Base-by-base conservation (phyloP, 495 filamentous ascomycete genomes). In the Penicillium manginii region DNA sequence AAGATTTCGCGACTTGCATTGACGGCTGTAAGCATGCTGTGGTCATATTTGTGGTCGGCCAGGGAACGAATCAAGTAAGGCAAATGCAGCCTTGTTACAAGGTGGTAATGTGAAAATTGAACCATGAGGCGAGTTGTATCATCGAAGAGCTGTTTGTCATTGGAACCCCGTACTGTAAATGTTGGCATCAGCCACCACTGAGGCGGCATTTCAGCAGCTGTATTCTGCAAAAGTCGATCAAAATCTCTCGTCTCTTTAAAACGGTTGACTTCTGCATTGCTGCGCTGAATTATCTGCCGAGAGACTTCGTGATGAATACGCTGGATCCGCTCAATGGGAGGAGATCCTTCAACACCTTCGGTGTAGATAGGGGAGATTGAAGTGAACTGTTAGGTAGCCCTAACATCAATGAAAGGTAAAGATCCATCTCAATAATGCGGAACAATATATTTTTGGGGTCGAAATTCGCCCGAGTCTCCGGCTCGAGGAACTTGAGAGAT, bases 201-300 rank as follows among this genome's bases (percentile, higher is more conserved):
- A 1, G 67, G 64, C 17, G 77, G 69, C 59, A 80, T 68, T 10
- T 65, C 65, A 1, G 58, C 64, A 22, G 65, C 74, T n/a, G 74
- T 64, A 14, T 73, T 65, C 35, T 78, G 71, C 23, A 84, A 52
- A 26, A 78, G 68, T 46, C 72, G 63, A 51, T 85, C 80, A 42
- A 81, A 66, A 17, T 78, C 65, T 5, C 73, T 54, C 1, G 73
- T 76, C 26, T 59, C 59, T 4, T 71, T 29, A 21, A 62, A 45
- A 32, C 26, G 6, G 26, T 63, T 42, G 17, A 61, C 9, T 21
- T 61, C 66, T 1, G 42, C 42, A 58, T 74, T 66, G 39, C 75
- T 82, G 0, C 81, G 70, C 23, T 81, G 74, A 18, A 79, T 71
- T 40, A 84, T 77, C 32, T 71, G 74, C 9, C 79, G 76, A 19